These are phyloP conservation scores for Podaxis rugospora DNA, from an alignment of 768 basidiomycete genomes.

Conservation along the genomic window DNA sequence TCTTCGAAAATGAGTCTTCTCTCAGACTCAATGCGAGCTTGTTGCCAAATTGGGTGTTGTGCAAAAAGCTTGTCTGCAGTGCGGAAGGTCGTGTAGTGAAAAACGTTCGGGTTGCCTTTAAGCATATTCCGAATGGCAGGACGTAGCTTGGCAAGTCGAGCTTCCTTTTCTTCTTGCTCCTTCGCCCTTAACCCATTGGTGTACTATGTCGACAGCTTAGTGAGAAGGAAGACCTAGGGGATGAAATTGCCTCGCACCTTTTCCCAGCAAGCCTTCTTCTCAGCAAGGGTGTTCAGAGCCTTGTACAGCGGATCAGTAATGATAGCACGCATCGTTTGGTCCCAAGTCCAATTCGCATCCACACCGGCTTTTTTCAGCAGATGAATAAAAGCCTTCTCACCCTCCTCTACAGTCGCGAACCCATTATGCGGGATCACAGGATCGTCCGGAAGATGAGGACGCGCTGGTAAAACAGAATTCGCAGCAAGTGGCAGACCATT, in stretches of 20 bases:
- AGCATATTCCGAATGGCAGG: constrained; percentile 86
- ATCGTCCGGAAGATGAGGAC: constrained; percentile 81
- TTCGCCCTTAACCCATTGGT: constrained; percentile 71
- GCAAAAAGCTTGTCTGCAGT: constrained; percentile 86
- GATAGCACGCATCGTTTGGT: constrained; percentile 95
- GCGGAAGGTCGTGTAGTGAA: constrained; percentile 86
- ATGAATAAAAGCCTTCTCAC: constrained; percentile 92
- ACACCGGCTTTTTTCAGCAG: constrained; percentile 87
- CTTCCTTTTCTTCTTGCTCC: constrained; percentile 83
- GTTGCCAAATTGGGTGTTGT: constrained; percentile 89
- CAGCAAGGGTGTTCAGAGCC: constrained; percentile 86
- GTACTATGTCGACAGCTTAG: constrained; percentile 46
- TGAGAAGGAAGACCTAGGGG: not conserved
- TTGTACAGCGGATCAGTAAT: constrained; percentile 98
- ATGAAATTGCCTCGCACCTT: constrained; percentile 51
- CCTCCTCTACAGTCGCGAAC: constrained; percentile 81
- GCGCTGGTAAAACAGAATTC: constrained; percentile 59
- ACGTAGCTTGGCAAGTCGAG: constrained; percentile 78
- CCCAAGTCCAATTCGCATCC: constrained; percentile 94
- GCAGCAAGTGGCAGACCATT: constrained; percentile 51
- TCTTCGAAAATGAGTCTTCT: constrained; percentile 88
- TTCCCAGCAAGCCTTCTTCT: constrained; percentile 93
- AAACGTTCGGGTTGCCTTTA: constrained; percentile 81
- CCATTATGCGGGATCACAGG: constrained; percentile 89
- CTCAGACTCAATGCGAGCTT: constrained; percentile 81